Evolutionary conservation across 2,329 filamentous ascomycete genomes (phyloP), one percentile per base, ranked within the genome.

Genomic region (Dactylonectria macrodidyma): DNA sequence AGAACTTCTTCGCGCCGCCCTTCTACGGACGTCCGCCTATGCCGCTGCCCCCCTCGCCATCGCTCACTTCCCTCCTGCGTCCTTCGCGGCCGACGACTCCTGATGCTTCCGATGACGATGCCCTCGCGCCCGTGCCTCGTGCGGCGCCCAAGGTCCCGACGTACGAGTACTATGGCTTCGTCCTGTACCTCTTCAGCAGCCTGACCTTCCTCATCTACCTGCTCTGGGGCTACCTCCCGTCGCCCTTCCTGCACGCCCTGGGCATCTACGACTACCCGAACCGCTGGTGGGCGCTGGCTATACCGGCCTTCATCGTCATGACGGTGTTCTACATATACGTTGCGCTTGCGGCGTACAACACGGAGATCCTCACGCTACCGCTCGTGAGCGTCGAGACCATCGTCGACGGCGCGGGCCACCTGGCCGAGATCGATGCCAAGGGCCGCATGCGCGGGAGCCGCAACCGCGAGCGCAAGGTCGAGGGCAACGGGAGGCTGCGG

Each of bases 101-200:
- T 14, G 95, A 98, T 78, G 93, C 92, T 46, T 97, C 94, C 0
- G 95, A 97, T 81, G 92, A 95, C 73, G 95, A 98, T 75, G 88
- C 92, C 44, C 89, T 97, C 16, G 94, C 94, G 5, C 92, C 95
- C 55, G 90, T 97, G 19, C 94, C 95, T 6, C 92, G 94, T 63
- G 95, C 95, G 2, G 92, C 92, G 61, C 96, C 96, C 2, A 95
- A 96, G 79, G 95, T 99, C 2, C 96, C 96, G n/a, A 99, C 96
- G 0, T 98, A 99, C 84, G 96, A 99, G 80, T 99, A 98, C 88
- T 98, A 98, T 80, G 96, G 96, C 79, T 99, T 99, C 83, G 95
- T 97, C 61, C 89, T 99, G 57, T 98, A 99, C 84, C 88, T 99
- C 46, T 94, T 95, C 78, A 95, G 92, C 69, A 94, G 92, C 24